These are phyloP conservation scores for Vanderwaltozyma verrucispora DNA, from an alignment of 805 yeast genomes.

Conservation along the genomic window DNA sequence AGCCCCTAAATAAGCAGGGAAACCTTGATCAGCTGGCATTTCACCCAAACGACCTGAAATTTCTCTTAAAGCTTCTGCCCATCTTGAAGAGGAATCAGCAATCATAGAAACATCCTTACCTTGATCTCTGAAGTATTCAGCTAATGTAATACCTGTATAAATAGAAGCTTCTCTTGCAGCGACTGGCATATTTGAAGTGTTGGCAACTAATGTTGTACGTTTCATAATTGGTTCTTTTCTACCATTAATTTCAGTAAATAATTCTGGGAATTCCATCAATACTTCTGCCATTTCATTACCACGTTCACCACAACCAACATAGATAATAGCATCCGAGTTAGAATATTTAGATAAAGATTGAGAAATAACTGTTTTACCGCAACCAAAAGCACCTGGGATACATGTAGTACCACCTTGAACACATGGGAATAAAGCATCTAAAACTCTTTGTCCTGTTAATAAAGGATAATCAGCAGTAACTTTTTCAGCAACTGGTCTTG, in stretches of 20 bases:
- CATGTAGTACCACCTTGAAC: slow-evolving; percentile 99
- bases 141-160: slow-evolving; percentile 96
- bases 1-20: slow-evolving; percentile 99
- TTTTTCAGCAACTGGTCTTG: slow-evolving; percentile 96
- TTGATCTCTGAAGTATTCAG: slow-evolving; percentile 99
- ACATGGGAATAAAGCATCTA: slow-evolving; percentile 96
- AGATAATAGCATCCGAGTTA: slow-evolving; percentile 92
- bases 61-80: slow-evolving; percentile 99
- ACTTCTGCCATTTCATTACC: slow-evolving; percentile 99
- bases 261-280: slow-evolving; percentile 98
- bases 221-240: slow-evolving; percentile 98
- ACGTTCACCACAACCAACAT: slow-evolving; percentile 94
- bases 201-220: slow-evolving; percentile 97
- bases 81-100: slow-evolving; percentile 99
- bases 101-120: slow-evolving; percentile 99
- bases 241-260: slow-evolving; percentile 83
- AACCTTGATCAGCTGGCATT: slow-evolving; percentile 99
- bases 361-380: slow-evolving; percentile 98
- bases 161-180: slow-evolving; percentile 99
- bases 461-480: slow-evolving; percentile 89
- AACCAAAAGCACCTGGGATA: slow-evolving; percentile 99
- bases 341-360: slow-evolving; percentile 96
- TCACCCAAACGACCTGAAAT: slow-evolving; percentile 99
- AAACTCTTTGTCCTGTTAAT: slow-evolving; percentile 96
- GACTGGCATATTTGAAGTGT: slow-evolving; percentile 99